Base-by-base conservation (phyloP, 2,329 filamentous ascomycete genomes). In the Nigrograna mackinnonii region DNA sequence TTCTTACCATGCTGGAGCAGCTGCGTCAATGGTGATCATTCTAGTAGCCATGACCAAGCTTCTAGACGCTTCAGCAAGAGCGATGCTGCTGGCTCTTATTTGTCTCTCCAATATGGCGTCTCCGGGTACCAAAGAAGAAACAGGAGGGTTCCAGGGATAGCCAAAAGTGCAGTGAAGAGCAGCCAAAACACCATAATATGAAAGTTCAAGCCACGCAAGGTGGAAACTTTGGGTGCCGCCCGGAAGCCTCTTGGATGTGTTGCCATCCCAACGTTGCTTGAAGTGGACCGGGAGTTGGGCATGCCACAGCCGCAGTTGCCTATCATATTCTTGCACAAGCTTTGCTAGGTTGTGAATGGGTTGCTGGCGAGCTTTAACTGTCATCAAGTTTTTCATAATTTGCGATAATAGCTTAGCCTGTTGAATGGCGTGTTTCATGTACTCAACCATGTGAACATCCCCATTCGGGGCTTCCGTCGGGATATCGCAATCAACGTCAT, bases 81-180 rank as follows among this genome's bases (percentile, higher is more conserved):
- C 24, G 9, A 9, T n/a, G n/a, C 24, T n/a, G 24, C 24, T 28
- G 24, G 24, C 24, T 9, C 9, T 28, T 28, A n/a, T n/a, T 28
- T 28, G 24, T 9, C n/a, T n/a, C n/a, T 28, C 9, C 9, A 28
- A 9, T 9, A n/a, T 28, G 9, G 24, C 9, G n/a, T 28, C 24
- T 9, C n/a, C 24, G 9, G n/a, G 24, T 9, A 9, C 9, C 9
- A 18, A 3, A 16, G 36, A 30, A 7, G 21, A 4, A 3, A 4
- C 4, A 13, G 34, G 11, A 33, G n/a, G n/a, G n/a, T 40, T 40
- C 37, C 37, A 40, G 13, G 37, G 37, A 16, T 40, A 16, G 7
- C 37, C 37, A 19, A 40, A 33, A 3, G 22, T 33, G n/a, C 26
- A 40, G 28, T 40, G 37, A 22, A 33, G 32, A 17, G 37, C 37